Percentiles rank a stretch among this genome's conserved stretches.
These are phyloP conservation scores for Russula ochroleuca DNA, from an alignment of 768 basidiomycete genomes.

Conservation along the genomic window DNA sequence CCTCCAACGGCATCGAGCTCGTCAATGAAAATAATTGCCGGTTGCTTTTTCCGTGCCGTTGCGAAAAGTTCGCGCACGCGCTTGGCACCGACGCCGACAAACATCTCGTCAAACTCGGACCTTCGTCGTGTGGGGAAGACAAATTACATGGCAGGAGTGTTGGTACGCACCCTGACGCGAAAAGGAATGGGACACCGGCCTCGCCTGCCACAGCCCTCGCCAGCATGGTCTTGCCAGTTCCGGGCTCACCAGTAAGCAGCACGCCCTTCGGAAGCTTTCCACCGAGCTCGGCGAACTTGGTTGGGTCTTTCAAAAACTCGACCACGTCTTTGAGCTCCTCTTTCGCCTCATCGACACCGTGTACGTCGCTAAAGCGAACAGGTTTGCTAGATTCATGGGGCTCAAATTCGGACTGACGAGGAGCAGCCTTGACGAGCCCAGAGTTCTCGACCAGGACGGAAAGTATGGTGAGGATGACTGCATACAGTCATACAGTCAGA, in stretches of 20 bases:
- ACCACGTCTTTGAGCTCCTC: slow-evolving; percentile 92
- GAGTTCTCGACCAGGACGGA: slow-evolving; percentile 91
- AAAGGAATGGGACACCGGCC: slow-evolving; percentile 96
- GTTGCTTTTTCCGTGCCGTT: slow-evolving; percentile 88
- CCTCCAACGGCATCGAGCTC: slow-evolving; percentile 93
- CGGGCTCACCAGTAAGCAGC: slow-evolving; percentile 83
- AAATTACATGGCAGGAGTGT: neutral
- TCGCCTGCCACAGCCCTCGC: slow-evolving; percentile 96
- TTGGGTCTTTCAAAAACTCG: slow-evolving; percentile 91
- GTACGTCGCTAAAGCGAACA: slow-evolving; percentile 92
- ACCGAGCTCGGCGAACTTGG: slow-evolving; percentile 83
- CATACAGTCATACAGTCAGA: neutral
- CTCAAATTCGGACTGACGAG: slow-evolving; percentile 77
- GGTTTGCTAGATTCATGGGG: slow-evolving; percentile 66
- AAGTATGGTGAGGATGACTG: slow-evolving; percentile 79
- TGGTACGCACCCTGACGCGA: slow-evolving; percentile 68
- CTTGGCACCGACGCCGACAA: slow-evolving; percentile 92
- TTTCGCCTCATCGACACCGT: slow-evolving; percentile 97
- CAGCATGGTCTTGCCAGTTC: slow-evolving; percentile 98
- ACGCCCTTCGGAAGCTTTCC: slow-evolving; percentile 95
- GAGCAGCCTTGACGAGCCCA: slow-evolving; percentile 86
- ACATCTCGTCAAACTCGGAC: slow-evolving; percentile 98
- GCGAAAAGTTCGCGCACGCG: slow-evolving; percentile 93
- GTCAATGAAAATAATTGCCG: slow-evolving; percentile 98
- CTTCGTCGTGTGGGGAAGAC: slow-evolving; percentile 35